Evolutionary conservation across 2,329 filamentous ascomycete genomes (phyloP).

Genomic region (Trichophyton rubrum): DNA sequence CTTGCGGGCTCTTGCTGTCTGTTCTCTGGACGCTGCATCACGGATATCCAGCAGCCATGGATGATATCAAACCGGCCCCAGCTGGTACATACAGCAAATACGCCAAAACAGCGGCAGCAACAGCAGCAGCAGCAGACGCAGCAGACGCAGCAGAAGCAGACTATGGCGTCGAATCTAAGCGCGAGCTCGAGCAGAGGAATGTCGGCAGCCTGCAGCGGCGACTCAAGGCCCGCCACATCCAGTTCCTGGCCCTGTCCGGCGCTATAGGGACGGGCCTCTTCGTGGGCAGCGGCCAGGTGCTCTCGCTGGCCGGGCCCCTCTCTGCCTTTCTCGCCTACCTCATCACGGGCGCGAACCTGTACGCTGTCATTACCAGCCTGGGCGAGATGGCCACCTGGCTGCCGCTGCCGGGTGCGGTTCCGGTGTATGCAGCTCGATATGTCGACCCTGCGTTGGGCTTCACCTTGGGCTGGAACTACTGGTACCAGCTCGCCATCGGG

Average conservation of each 20-base stretch:
- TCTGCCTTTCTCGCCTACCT: constrained; percentile 25
- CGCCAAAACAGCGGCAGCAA: background rate
- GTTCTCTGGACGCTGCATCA: no score
- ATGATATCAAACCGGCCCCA: no score
- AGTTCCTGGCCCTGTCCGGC: constrained; percentile 28
- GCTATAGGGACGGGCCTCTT: constrained; percentile 27
- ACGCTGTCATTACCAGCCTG: constrained; percentile 34
- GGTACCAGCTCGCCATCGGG: constrained; percentile 40
- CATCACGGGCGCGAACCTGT: constrained; percentile 36
- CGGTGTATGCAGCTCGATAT: constrained; percentile 36
- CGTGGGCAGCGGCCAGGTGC: constrained; percentile 24
- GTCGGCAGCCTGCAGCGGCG: constrained; percentile 16
- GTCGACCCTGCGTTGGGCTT: constrained; percentile 29
- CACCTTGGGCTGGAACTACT: constrained; percentile 42
- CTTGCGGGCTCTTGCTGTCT: background rate
- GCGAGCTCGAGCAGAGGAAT: background rate
- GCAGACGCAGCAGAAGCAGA: background rate
- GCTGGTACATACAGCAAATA: background rate
- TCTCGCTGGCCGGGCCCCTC: constrained; percentile 24
- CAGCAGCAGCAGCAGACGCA: background rate
- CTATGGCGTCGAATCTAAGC: background rate
- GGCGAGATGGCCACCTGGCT: constrained; percentile 32
- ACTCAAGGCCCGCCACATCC: constrained; percentile 29
- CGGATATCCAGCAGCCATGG: no score
- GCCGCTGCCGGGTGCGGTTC: constrained; percentile 36